A percentile compares a stretch with the other conserved stretches of the same genome.
Evolutionary conservation across 2,329 filamentous ascomycete species (phyloP).

Genomic region (Botrytis deweyae): DNA sequence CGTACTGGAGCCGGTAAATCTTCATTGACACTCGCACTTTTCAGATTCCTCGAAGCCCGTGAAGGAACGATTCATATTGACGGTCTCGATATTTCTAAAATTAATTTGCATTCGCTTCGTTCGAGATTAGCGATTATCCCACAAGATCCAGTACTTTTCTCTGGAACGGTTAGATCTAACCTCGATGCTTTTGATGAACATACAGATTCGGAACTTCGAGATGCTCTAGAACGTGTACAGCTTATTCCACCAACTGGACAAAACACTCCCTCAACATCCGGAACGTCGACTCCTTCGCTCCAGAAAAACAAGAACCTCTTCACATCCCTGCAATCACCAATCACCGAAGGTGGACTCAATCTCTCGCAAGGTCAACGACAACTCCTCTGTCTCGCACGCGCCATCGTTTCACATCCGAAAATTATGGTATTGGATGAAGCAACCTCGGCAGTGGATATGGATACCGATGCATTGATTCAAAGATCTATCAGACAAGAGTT

Average conservation of each 20-base stretch:
- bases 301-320: constrained; percentile 64
- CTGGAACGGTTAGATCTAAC: constrained; percentile 73
- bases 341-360: constrained; percentile 72
- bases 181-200: constrained; percentile 75
- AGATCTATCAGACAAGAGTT: constrained; percentile 71
- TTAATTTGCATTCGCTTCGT: constrained; percentile 68
- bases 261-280: constrained; percentile 42
- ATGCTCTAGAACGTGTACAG: constrained; percentile 69
- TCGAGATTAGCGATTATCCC: constrained; percentile 79
- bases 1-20: constrained; percentile 79
- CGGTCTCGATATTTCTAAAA: constrained; percentile 70
- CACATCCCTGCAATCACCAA: constrained; percentile 57
- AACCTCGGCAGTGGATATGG: constrained; percentile 76
- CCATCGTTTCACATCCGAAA: constrained; percentile 69
- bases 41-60: constrained; percentile 71
- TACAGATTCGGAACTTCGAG: constrained; percentile 65
- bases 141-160: constrained; percentile 80
- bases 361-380: constrained; percentile 75
- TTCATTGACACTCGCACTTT: constrained; percentile 70
- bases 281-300: constrained; percentile 35
- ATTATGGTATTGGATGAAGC: constrained; percentile 82
- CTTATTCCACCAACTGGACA: constrained; percentile 42
- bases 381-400: constrained; percentile 71
- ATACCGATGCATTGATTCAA: constrained; percentile 72
- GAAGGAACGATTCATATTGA: constrained; percentile 69